These are phyloP conservation scores for Fusarium irregulare DNA, from an alignment of 2,329 filamentous ascomycete genomes.

Conservation along the genomic window DNA sequence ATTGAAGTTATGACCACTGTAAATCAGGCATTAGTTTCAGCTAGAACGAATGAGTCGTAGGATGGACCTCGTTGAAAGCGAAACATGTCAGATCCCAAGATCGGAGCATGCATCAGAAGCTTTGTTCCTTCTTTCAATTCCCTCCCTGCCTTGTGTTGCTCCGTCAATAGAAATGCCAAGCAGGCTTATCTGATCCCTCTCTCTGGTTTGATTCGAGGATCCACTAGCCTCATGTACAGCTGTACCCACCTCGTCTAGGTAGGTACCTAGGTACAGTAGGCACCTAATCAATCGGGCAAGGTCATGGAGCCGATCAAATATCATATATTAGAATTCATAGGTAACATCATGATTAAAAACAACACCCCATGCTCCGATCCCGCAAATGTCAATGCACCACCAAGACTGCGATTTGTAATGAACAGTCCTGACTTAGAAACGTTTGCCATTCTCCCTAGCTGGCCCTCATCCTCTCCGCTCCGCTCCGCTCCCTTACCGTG, in stretches of 20 bases:
- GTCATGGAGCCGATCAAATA: constrained; percentile 8
- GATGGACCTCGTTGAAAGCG: background rate
- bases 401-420: background rate
- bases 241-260: constrained; percentile 14
- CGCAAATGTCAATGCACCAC: background rate
- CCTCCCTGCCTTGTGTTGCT: constrained; percentile 23
- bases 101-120: background rate
- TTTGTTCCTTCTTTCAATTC: constrained; percentile 4
- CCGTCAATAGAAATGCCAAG: constrained; percentile 43
- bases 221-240: background rate
- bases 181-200: constrained; percentile 44
- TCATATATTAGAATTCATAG: constrained; percentile 14
- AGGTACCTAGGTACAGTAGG: too few species aligned
- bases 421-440: constrained; percentile 37
- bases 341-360: constrained; percentile 35
- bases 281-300: constrained; percentile 26
- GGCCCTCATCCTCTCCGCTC: background rate
- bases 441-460: constrained; percentile 23
- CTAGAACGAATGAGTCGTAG: background rate
- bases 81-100: background rate
- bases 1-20: background rate
- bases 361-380: constrained; percentile 11
- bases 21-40: background rate
- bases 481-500: background rate
- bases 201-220: constrained; percentile 23